phyloP scores from a whole-genome alignment of 2,329 filamentous ascomycete genomes.

The Neonectria punicea region DNA sequence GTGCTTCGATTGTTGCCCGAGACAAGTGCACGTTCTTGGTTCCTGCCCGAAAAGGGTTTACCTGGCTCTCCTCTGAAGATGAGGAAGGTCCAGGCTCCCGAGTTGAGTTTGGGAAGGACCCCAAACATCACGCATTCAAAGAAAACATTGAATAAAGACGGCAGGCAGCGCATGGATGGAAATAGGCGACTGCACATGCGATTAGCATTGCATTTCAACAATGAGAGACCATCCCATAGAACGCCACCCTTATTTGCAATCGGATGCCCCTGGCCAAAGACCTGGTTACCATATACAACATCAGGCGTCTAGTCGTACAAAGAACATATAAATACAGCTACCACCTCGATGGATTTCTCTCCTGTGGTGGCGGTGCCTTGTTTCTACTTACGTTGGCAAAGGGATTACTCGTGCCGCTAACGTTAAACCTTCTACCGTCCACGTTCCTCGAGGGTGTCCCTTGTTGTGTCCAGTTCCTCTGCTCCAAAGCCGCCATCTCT shows the following conservation, averaged over 20 bases:
- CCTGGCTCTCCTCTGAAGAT: no score
- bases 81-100: background rate
- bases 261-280: slow-evolving; percentile 2
- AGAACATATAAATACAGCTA: slow-evolving; percentile 28
- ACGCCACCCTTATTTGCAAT: background rate
- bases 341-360: slow-evolving; percentile 54
- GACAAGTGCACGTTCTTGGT: background rate
- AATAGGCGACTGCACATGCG: background rate
- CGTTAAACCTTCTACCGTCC: slow-evolving; percentile 44
- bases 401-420: slow-evolving; percentile 48
- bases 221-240: background rate
- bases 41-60: background rate
- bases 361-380: slow-evolving; percentile 49
- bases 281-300: slow-evolving; percentile 17
- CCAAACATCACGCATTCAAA: background rate
- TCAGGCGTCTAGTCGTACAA: slow-evolving; percentile 3
- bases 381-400: slow-evolving; percentile 52
- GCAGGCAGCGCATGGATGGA: background rate
- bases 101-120: background rate
- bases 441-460: slow-evolving; percentile 55
- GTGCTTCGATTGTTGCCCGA: background rate
- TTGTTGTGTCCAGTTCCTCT: slow-evolving; percentile 52
- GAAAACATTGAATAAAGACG: background rate
- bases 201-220: background rate
- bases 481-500: slow-evolving; percentile 70